Percentiles rank a stretch among this genome's conserved stretches.
Conservation (phyloP, 805 yeast genomes). For the Kluyveromyces aestuarii region DNA sequence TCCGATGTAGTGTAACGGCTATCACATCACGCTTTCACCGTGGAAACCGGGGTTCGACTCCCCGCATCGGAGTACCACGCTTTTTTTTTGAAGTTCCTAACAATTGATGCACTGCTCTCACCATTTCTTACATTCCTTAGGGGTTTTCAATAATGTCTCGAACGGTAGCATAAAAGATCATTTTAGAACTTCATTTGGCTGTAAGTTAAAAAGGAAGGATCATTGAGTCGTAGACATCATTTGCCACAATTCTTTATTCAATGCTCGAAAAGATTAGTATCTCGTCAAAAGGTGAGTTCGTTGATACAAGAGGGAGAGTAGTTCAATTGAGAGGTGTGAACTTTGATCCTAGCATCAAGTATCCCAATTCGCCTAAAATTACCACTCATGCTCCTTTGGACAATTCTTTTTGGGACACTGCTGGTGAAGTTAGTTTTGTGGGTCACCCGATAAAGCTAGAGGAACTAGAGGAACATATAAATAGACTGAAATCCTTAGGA, state of each 20-base stretch:
- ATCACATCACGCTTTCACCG: constrained; percentile 29
- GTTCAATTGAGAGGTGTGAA: constrained; percentile 72
- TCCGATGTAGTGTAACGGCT: constrained; percentile 30
- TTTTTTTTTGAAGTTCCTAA: neutral
- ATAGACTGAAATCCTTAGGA: constrained; percentile 70
- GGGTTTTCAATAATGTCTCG: too few relatives aligned
- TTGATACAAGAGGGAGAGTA: constrained; percentile 46
- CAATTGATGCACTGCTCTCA: too few relatives aligned
- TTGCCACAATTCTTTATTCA: neutral
- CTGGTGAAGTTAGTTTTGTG: constrained; percentile 70
- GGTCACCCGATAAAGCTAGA: constrained; percentile 72
- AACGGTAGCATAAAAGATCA: too few relatives aligned
- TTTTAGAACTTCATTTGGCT: too few relatives aligned
- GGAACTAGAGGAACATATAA: constrained; percentile 62
- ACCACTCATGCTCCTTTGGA: constrained; percentile 30
- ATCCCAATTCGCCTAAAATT: constrained; percentile 50
- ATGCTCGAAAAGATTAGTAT: constrained; percentile 24
- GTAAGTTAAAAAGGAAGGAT: too few relatives aligned
- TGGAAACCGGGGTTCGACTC: constrained; percentile 30
- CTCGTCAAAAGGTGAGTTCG: constrained; percentile 48
- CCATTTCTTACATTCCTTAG: too few relatives aligned
- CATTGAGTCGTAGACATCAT: too few relatives aligned
- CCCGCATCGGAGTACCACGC: constrained; percentile 24
- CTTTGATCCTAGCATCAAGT: constrained; percentile 63
- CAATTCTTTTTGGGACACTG: constrained; percentile 47